A percentile compares a stretch with the other conserved stretches of the same genome.
Conservation (phyloP, 176 grass and related monocot genomes). For the Alloteropsis semialata region DNA sequence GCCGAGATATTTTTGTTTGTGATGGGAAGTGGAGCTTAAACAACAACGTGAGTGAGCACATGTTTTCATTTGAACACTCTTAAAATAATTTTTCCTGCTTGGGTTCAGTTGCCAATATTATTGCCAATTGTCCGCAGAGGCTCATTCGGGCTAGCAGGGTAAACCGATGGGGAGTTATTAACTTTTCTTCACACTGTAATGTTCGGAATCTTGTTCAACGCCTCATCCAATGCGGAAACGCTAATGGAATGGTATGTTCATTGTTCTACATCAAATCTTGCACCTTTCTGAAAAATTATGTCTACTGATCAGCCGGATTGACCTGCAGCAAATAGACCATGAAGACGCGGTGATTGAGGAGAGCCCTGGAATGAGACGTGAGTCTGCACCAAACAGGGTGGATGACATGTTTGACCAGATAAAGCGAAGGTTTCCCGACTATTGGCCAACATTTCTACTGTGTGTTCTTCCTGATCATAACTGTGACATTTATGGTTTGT, state of each 20-base stretch:
- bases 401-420: slow-evolving; percentile 46
- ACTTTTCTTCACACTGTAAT: slow-evolving; percentile 55
- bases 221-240: slow-evolving; percentile 27
- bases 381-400: slow-evolving; percentile 30
- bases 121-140: slow-evolving; percentile 29
- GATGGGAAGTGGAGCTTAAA: slow-evolving; percentile 63
- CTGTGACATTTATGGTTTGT: slow-evolving; percentile 53
- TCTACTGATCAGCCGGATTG: neutral
- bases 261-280: neutral
- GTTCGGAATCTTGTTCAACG: slow-evolving; percentile 16
- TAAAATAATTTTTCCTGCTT: neutral
- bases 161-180: slow-evolving; percentile 42
- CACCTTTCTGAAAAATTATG: neutral
- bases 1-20: slow-evolving; percentile 21
- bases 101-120: neutral
- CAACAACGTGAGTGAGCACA: slow-evolving; percentile 32
- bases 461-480: slow-evolving; percentile 66
- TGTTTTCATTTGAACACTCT: too few species aligned
- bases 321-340: slow-evolving; percentile 29
- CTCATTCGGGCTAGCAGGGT: slow-evolving; percentile 27
- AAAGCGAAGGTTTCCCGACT: neutral
- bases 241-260: slow-evolving; percentile 58
- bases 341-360: slow-evolving; percentile 36
- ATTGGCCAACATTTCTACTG: slow-evolving; percentile 29
- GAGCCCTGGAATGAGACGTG: slow-evolving; percentile 10